phyloP scores from a whole-genome alignment of 2,329 filamentous ascomycete species.

The Colletotrichum sp. region DNA sequence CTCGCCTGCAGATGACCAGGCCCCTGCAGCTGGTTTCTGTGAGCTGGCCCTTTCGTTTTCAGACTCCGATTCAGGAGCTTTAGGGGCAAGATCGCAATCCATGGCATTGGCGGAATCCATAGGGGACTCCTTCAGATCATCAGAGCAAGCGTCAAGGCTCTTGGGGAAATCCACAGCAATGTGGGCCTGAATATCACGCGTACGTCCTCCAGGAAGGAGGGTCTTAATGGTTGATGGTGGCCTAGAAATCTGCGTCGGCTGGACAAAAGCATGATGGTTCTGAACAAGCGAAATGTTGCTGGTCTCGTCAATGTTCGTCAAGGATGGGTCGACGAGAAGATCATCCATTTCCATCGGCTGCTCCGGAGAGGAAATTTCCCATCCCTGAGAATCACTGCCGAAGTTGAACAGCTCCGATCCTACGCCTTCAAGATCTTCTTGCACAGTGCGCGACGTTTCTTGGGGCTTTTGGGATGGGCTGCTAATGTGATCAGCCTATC shows the following conservation, averaged over 20 bases:
- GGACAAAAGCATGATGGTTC: not conserved
- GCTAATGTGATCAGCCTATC: not conserved
- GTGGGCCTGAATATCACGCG: not conserved
- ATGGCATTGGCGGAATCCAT: not conserved
- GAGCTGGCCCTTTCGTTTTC: not conserved
- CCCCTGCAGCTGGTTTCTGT: not conserved
- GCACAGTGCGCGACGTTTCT: not conserved
- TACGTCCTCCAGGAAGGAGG: not conserved
- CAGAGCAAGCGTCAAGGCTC: not conserved
- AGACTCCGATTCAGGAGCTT: not conserved
- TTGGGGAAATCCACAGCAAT: not conserved
- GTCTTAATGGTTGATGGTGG: not conserved
- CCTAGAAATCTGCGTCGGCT: conserved; percentile 2
- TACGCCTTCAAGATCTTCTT: conserved; percentile 12
- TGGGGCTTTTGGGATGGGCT: not conserved
- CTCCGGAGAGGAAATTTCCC: conserved; percentile 5
- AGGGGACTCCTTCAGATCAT: not conserved
- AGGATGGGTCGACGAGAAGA: conserved; percentile 4
- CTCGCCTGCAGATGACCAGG: not conserved
- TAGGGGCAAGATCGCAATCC: not conserved
- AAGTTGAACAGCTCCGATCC: conserved; percentile 2
- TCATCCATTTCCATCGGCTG: conserved; percentile 3
- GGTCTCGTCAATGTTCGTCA: not conserved
- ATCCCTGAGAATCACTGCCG: not conserved
- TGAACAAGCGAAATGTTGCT: not conserved